These are phyloP conservation scores for Gloeopeniophorella convolvens DNA, from an alignment of 768 basidiomycete species.

Conservation along the genomic window DNA sequence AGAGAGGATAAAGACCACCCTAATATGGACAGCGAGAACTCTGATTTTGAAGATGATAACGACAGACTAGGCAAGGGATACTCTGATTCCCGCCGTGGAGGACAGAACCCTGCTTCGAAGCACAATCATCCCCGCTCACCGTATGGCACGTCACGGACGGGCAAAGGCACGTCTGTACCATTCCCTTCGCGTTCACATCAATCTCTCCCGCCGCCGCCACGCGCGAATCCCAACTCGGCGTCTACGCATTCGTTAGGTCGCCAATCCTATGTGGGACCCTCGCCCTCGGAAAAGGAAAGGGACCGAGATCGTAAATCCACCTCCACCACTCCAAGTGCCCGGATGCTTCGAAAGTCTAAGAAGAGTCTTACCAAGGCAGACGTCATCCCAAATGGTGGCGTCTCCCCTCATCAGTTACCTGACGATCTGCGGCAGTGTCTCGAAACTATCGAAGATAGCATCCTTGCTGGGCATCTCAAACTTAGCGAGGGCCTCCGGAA, in stretches of 20 bases:
- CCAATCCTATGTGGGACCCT: slow-evolving; percentile 50
- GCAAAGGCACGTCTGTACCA: slow-evolving; percentile 48
- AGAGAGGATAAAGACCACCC: slow-evolving; percentile 44
- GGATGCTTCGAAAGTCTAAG: slow-evolving; percentile 60
- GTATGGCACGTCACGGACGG: slow-evolving; percentile 47
- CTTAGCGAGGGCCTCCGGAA: slow-evolving; percentile 81
- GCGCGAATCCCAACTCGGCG: slow-evolving; percentile 42
- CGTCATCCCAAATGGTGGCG: slow-evolving; percentile 39
- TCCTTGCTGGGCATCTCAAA: slow-evolving; percentile 83
- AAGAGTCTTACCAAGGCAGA: slow-evolving; percentile 48
- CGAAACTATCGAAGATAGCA: slow-evolving; percentile 79
- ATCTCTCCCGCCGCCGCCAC: slow-evolving; percentile 63
- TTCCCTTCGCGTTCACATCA: slow-evolving; percentile 79
- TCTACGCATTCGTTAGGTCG: slow-evolving; percentile 75
- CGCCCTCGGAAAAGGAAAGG: slow-evolving; percentile 33
- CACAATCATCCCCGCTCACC: slow-evolving; percentile 73
- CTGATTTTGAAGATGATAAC: slow-evolving; percentile 57
- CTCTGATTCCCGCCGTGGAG: slow-evolving; percentile 30
- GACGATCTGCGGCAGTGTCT: slow-evolving; percentile 82
- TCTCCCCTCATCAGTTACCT: slow-evolving; percentile 76
- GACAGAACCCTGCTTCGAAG: slow-evolving; percentile 35
- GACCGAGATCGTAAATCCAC: slow-evolving; percentile 36
- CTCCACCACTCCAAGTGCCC: slow-evolving; percentile 26
- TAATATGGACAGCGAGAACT: slow-evolving; percentile 68
- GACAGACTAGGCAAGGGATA: slow-evolving; percentile 45